These are phyloP conservation scores for Xylaria sp. DNA, from an alignment of 2,329 filamentous ascomycete species.

Conservation along the genomic window DNA sequence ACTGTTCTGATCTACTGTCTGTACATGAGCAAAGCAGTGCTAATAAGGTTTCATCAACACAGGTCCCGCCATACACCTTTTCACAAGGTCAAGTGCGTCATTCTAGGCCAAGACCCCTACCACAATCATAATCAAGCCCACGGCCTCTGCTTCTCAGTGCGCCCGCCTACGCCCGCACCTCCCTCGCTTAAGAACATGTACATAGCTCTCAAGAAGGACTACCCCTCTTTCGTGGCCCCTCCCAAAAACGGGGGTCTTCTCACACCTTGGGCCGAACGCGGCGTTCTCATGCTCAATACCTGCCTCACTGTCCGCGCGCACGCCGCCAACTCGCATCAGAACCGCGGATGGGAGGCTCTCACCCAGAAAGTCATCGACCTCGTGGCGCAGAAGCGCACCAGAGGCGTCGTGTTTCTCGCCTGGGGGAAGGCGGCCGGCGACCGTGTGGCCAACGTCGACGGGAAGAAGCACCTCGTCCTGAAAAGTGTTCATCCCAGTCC, in stretches of 20 bases:
- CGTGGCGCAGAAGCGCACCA: conserved; percentile 78
- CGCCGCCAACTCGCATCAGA: conserved; percentile 85
- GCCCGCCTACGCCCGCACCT: conserved; percentile 86
- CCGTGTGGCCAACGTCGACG: conserved; percentile 79
- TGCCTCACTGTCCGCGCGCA: conserved; percentile 93
- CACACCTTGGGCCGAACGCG: conserved; percentile 92
- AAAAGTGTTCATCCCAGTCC: conserved; percentile 92
- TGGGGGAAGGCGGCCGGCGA: conserved; percentile 91
- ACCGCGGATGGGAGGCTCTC: conserved; percentile 91
- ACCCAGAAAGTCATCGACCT: conserved; percentile 92
- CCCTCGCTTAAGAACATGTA: conserved; percentile 96
- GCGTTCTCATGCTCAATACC: conserved; percentile 93
- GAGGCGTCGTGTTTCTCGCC: conserved; percentile 92
- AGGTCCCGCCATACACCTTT: conserved; percentile 97
- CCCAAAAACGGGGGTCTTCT: conserved; percentile 83
- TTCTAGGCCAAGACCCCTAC: conserved; percentile 96
- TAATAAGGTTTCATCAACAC: conserved; percentile 3
- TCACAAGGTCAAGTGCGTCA: conserved; percentile 87
- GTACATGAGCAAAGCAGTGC: neutral
- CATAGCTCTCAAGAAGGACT: conserved; percentile 86
- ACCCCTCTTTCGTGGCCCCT: conserved; percentile 80
- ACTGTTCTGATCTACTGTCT: neutral
- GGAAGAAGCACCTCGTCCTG: conserved; percentile 80
- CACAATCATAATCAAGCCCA: conserved; percentile 96
- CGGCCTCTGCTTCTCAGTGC: conserved; percentile 94